Conservation (phyloP, 352 stramenopile genomes). For the Phytopythium sindhum region DNA sequence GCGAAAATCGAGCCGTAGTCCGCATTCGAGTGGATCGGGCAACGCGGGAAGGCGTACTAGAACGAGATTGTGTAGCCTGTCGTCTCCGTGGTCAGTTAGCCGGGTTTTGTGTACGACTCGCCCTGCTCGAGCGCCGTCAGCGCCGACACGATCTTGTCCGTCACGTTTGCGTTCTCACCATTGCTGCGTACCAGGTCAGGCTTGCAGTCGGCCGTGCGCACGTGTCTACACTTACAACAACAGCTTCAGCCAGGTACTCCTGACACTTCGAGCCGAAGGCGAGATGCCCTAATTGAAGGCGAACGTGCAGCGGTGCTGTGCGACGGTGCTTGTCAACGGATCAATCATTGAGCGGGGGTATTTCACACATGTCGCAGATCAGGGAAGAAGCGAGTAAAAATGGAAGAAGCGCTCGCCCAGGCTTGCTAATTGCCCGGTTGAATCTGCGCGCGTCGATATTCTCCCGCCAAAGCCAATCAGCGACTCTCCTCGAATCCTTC, state of each 20-base stretch:
- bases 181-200: constrained; percentile 20
- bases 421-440: background rate
- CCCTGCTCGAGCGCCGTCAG: constrained; percentile 3
- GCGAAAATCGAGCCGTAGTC: constrained; percentile 23
- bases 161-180: constrained; percentile 11
- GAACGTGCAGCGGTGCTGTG: too few species aligned
- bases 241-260: too few species aligned
- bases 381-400: background rate
- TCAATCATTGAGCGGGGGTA: background rate
- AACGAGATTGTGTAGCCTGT: constrained; percentile 25
- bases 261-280: too few species aligned
- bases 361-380: background rate
- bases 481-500: background rate
- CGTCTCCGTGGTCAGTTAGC: constrained; percentile 21
- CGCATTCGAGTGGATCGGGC: constrained; percentile 21
- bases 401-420: background rate
- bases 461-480: too few species aligned
- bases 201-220: constrained; percentile 22
- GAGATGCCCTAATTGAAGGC: too few species aligned
- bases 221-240: too few species aligned
- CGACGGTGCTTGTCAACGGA: too few species aligned
- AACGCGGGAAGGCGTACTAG: constrained; percentile 18
- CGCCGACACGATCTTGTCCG: constrained; percentile 21
- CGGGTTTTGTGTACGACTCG: constrained; percentile 26
- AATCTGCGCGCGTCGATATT: background rate